A percentile compares a stretch with the other conserved stretches of the same genome.
These are phyloP conservation scores for Epichloe coenophiala DNA, from an alignment of 2,329 filamentous ascomycete species.

Conservation along the genomic window DNA sequence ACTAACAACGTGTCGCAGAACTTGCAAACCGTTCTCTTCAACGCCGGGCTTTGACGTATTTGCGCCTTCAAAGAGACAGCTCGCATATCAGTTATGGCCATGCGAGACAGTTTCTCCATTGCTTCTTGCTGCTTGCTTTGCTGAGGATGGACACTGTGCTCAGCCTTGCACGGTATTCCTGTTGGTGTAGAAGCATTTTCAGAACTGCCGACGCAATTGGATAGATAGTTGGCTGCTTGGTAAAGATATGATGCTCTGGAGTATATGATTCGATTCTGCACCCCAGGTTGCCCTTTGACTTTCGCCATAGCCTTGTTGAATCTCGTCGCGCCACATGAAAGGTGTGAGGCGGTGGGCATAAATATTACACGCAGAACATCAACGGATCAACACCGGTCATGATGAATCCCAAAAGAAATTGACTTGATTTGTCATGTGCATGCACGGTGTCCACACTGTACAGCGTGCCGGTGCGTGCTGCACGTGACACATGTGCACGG, in stretches of 20 bases:
- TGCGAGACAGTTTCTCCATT: slow-evolving; percentile 36
- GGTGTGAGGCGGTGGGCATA: background rate
- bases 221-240: slow-evolving; percentile 62
- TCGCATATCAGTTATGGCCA: slow-evolving; percentile 55
- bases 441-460: background rate
- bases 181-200: slow-evolving; percentile 7
- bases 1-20: slow-evolving; percentile 65
- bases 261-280: slow-evolving; percentile 64
- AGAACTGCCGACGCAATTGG: slow-evolving; percentile 11
- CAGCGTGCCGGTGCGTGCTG: background rate
- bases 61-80: slow-evolving; percentile 66
- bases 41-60: slow-evolving; percentile 55
- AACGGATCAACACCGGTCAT: too few relatives aligned
- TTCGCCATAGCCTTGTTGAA: slow-evolving; percentile 46
- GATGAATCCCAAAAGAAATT: too few relatives aligned
- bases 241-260: slow-evolving; percentile 72
- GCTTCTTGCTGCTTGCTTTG: slow-evolving; percentile 9
- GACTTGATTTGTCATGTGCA: background rate
- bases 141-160: slow-evolving; percentile 8
- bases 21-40: slow-evolving; percentile 79
- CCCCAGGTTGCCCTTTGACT: slow-evolving; percentile 35
- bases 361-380: too few relatives aligned
- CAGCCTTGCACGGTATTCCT: slow-evolving; percentile 1
- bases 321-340: background rate
- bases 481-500: slow-evolving; percentile 13